phyloP scores from a whole-genome alignment of 164 flowering plant species.

The Macadamia integrifolia region DNA sequence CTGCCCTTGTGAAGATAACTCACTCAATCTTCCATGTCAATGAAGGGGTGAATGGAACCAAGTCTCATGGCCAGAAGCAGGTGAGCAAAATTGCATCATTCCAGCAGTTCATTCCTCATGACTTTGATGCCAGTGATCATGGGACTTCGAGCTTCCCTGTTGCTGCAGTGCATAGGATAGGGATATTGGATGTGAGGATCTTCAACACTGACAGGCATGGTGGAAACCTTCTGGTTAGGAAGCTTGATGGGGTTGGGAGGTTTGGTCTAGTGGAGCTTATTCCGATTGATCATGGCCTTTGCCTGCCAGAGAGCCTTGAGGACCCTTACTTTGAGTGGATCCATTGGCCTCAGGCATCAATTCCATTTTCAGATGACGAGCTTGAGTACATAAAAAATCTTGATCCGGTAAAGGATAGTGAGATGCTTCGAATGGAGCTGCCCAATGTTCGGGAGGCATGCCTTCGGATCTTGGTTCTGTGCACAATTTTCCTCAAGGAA shows the following conservation, averaged over 20 bases:
- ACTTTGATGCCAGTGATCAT: conserved; percentile 12
- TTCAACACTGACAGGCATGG: conserved; percentile 65
- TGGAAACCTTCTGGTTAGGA: conserved; percentile 58
- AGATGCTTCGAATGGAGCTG: conserved; percentile 57
- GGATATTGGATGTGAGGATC: conserved; percentile 19
- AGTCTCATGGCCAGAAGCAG: conserved; percentile 4
- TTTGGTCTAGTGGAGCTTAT: conserved; percentile 57
- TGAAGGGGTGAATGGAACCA: conserved; percentile 33
- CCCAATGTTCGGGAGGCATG: conserved; percentile 69
- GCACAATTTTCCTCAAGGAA: conserved; percentile 57
- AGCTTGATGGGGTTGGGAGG: conserved; percentile 42
- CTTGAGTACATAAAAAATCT: conserved; percentile 49
- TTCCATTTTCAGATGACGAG: conserved; percentile 65
- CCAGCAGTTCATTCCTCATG: conserved; percentile 19
- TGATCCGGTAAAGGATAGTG: conserved; percentile 50
- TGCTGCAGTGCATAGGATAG: conserved; percentile 16
- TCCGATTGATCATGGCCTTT: conserved; percentile 73
- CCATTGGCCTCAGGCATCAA: conserved; percentile 75
- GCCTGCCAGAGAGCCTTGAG: conserved; percentile 63
- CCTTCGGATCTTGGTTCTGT: conserved; percentile 47
- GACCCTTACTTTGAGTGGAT: conserved; percentile 80
- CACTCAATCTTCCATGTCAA: conserved; percentile 54
- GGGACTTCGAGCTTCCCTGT: conserved; percentile 15
- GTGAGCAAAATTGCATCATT: conserved; percentile 14
- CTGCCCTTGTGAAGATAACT: conserved; percentile 58